A percentile compares a stretch with the other conserved stretches of the same genome.
Evolutionary conservation across 352 stramenopile species (phyloP).

Genomic region (Blastocystis sp.): DNA sequence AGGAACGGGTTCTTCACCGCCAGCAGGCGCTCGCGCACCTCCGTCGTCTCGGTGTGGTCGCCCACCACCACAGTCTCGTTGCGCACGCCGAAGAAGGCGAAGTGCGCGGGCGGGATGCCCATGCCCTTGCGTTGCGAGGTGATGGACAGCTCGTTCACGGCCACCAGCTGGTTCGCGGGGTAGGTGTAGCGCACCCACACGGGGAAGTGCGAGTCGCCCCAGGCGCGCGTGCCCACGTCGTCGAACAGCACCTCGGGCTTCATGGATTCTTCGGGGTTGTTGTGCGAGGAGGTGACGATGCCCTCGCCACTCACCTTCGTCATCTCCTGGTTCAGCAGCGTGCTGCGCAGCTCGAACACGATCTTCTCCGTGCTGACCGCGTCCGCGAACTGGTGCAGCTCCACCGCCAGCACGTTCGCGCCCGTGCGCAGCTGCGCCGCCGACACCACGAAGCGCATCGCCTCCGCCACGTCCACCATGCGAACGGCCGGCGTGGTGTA

Average conservation of each 20-base stretch:
- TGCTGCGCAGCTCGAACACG: conserved; percentile 1
- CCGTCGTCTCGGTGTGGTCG: background rate
- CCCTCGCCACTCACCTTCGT: background rate
- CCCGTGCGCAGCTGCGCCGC: background rate
- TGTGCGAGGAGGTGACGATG: background rate
- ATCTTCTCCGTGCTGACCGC: background rate
- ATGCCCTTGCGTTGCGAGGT: background rate
- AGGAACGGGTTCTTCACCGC: background rate
- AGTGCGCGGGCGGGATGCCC: background rate
- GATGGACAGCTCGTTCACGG: background rate
- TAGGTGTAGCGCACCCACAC: conserved; percentile 12
- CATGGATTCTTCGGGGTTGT: background rate
- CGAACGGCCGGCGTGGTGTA: background rate
- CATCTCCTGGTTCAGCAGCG: background rate
- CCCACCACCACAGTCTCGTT: background rate
- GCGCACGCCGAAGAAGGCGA: conserved; percentile 1
- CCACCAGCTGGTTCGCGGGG: background rate
- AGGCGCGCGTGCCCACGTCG: background rate
- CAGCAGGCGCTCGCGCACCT: background rate
- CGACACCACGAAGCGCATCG: background rate
- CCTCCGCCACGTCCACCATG: background rate
- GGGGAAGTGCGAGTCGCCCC: background rate
- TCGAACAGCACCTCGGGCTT: background rate
- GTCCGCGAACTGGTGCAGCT: conserved; percentile 3
- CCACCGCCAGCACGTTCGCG: conserved; percentile 22